Conservation (phyloP, 331 rosid genomes). For the Erythrophleum ivorense region DNA sequence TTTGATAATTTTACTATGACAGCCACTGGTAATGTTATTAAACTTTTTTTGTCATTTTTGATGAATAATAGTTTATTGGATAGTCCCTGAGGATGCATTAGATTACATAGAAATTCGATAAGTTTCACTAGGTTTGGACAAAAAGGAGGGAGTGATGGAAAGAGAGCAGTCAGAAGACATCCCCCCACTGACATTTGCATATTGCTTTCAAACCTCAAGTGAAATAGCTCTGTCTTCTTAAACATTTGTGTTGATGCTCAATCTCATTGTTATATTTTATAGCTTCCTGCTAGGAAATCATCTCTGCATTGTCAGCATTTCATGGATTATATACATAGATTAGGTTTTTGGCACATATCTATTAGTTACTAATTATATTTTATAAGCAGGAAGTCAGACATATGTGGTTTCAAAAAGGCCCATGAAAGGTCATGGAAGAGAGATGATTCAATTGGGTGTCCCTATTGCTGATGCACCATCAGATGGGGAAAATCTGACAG, state of each 20-base stretch:
- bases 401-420: slow-evolving; percentile 81
- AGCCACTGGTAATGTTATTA: background rate
- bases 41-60: background rate
- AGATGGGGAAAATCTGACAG: slow-evolving; percentile 69
- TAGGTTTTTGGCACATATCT: background rate
- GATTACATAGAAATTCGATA: slow-evolving; percentile 4
- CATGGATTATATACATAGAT: background rate
- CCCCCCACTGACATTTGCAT: slow-evolving; percentile 14
- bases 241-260: background rate
- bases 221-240: background rate
- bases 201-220: background rate
- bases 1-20: background rate
- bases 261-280: slow-evolving; percentile 2
- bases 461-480: slow-evolving; percentile 77
- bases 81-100: background rate
- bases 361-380: slow-evolving; percentile 29
- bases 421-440: slow-evolving; percentile 96
- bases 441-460: slow-evolving; percentile 88
- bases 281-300: background rate
- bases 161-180: slow-evolving; percentile 1
- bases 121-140: background rate
- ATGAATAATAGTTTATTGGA: background rate
- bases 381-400: slow-evolving; percentile 65
- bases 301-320: slow-evolving; percentile 10
- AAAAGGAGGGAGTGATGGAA: background rate